These are phyloP conservation scores for Tricholoma matsutake DNA, from an alignment of 768 basidiomycete species.

Conservation along the genomic window DNA sequence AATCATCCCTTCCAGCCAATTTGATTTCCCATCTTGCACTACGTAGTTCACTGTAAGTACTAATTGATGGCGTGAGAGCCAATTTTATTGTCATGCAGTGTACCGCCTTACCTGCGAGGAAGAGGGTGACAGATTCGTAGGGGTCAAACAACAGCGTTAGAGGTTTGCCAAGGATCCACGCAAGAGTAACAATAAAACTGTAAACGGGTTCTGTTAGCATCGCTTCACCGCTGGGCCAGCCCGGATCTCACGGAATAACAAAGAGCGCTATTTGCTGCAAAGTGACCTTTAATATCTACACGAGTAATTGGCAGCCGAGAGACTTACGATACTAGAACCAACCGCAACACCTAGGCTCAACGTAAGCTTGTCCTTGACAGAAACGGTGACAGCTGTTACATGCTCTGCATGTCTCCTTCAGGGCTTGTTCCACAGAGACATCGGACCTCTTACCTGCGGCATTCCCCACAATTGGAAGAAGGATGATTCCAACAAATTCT, in stretches of 20 bases:
- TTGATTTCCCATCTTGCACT: conserved; percentile 82
- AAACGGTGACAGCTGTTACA: conserved; percentile 87
- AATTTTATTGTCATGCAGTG: neutral
- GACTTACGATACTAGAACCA: conserved; percentile 74
- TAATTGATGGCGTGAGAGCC: conserved; percentile 19
- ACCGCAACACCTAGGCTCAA: conserved; percentile 87
- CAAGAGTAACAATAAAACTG: conserved; percentile 73
- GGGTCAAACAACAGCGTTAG: conserved; percentile 84
- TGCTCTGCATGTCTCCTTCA: conserved; percentile 51
- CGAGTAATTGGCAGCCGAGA: neutral
- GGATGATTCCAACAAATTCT: conserved; percentile 80
- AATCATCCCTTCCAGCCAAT: conserved; percentile 83
- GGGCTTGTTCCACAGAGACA: conserved; percentile 4
- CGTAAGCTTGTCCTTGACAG: conserved; percentile 88
- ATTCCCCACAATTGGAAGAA: conserved; percentile 91
- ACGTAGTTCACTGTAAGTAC: conserved; percentile 85
- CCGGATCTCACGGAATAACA: conserved; percentile 38
- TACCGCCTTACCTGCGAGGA: conserved; percentile 37
- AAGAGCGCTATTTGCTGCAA: conserved; percentile 60
- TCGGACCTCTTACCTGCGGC: conserved; percentile 53
- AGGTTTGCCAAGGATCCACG: conserved; percentile 79
- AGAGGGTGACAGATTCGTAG: conserved; percentile 71
- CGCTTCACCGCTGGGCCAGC: neutral
- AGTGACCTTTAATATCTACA: conserved; percentile 2
- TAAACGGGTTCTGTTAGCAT: neutral